Conservation (phyloP, 768 basidiomycete species). For the Rhizopogon vulgaris region DNA sequence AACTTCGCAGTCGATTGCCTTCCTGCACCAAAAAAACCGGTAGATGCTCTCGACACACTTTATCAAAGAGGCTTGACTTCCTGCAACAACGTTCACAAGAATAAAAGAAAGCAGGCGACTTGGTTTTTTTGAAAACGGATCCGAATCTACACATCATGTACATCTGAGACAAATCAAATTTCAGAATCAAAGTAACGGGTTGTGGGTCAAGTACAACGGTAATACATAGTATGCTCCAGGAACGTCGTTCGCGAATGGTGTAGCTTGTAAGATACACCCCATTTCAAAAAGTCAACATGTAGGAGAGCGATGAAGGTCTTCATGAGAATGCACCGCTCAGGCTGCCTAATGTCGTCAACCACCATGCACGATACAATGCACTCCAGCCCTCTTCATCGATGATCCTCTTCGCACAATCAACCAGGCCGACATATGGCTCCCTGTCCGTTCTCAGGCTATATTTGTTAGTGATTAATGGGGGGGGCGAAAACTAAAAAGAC, state of each 20-base stretch:
- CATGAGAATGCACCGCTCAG: slow-evolving; percentile 44
- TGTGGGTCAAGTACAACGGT: slow-evolving; percentile 3
- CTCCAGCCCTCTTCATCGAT: slow-evolving; percentile 72
- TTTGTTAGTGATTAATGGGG: background rate
- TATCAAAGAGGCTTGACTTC: too few species aligned
- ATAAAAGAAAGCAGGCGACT: background rate
- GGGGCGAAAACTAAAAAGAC: background rate
- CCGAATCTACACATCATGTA: background rate
- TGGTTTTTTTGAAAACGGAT: too few species aligned
- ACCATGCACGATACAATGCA: slow-evolving; percentile 80
- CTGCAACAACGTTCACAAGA: too few species aligned
- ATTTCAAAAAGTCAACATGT: background rate
- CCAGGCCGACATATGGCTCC: slow-evolving; percentile 71
- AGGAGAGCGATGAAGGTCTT: background rate
- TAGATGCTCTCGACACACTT: too few species aligned
- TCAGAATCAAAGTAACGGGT: background rate
- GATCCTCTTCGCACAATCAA: slow-evolving; percentile 73
- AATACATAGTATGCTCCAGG: slow-evolving; percentile 9
- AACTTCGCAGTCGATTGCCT: too few species aligned
- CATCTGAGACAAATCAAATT: background rate
- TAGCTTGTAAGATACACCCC: background rate
- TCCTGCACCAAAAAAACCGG: too few species aligned
- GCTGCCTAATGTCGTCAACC: slow-evolving; percentile 67
- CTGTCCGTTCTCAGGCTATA: slow-evolving; percentile 65
- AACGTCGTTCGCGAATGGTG: background rate